phyloP scores from a whole-genome alignment of 345 rosid genomes.

The Erucastrum elatum region DNA sequence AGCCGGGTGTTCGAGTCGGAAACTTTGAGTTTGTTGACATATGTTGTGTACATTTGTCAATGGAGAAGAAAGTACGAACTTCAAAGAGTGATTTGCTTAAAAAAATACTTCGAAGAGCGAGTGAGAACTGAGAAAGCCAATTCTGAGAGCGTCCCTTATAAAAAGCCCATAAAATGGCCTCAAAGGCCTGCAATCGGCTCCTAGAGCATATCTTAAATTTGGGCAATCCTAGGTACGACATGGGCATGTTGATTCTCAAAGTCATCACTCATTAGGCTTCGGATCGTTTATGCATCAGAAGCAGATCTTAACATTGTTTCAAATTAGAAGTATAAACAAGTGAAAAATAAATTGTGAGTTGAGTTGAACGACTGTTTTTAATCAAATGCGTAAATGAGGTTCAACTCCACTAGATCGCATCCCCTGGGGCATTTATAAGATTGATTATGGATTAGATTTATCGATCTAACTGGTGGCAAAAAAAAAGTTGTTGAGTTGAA shows the following conservation, averaged over 20 bases:
- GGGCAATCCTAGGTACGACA: not conserved
- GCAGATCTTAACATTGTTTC: not conserved
- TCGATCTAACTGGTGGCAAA: no score
- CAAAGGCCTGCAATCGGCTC: not conserved
- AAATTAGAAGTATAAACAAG: not conserved
- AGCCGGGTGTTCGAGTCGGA: not conserved
- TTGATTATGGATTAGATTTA: no score
- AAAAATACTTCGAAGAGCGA: no score
- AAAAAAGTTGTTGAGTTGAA: not conserved
- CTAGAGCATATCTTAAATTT: not conserved
- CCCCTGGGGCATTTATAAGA: no score
- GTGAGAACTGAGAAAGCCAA: not conserved
- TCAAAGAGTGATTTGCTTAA: not conserved
- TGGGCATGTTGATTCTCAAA: not conserved
- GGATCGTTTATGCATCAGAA: not conserved
- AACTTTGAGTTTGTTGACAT: not conserved
- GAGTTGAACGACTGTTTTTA: not conserved
- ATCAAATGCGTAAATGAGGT: no score
- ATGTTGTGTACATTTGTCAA: not conserved
- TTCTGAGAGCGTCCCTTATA: not conserved
- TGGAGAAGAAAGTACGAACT: not conserved
- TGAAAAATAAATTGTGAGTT: not conserved
- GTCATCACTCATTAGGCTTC: not conserved
- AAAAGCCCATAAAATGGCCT: constrained; percentile 2
- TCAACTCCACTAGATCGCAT: no score